Conservation (phyloP, 192 early-diverging fungal species). For the Backusella morwellensis region DNA sequence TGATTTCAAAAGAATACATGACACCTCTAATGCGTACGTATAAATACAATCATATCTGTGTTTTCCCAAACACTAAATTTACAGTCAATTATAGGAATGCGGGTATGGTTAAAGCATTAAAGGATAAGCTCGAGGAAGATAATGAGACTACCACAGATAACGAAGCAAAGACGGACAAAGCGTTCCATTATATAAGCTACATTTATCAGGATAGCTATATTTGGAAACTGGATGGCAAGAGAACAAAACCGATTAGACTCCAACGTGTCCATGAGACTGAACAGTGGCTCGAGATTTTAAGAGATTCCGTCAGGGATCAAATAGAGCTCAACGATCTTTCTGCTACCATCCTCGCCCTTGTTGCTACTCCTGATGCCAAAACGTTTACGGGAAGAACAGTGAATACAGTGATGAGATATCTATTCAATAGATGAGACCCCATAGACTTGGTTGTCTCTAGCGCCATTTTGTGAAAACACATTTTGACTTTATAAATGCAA, state of each 20-base stretch:
- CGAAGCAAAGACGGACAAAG: background rate
- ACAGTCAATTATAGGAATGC: background rate
- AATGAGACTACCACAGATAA: background rate
- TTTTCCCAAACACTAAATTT: background rate
- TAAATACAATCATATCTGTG: no score
- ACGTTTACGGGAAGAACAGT: background rate
- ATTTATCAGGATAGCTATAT: background rate
- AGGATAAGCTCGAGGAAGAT: background rate
- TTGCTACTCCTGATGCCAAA: background rate
- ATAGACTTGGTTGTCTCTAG: background rate
- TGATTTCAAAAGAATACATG: background rate
- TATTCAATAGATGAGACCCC: background rate
- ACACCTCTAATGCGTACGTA: background rate
- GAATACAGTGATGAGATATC: background rate
- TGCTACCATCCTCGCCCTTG: background rate
- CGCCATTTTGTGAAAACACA: background rate
- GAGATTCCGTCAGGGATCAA: background rate
- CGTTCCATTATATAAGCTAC: background rate
- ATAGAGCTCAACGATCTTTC: background rate
- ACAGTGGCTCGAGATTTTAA: background rate
- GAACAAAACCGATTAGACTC: background rate
- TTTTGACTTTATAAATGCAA: background rate
- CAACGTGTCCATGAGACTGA: background rate
- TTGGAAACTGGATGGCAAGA: background rate
- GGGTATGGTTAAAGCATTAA: background rate